phyloP scores from a whole-genome alignment of 768 basidiomycete species.

The Epithele typhae region DNA sequence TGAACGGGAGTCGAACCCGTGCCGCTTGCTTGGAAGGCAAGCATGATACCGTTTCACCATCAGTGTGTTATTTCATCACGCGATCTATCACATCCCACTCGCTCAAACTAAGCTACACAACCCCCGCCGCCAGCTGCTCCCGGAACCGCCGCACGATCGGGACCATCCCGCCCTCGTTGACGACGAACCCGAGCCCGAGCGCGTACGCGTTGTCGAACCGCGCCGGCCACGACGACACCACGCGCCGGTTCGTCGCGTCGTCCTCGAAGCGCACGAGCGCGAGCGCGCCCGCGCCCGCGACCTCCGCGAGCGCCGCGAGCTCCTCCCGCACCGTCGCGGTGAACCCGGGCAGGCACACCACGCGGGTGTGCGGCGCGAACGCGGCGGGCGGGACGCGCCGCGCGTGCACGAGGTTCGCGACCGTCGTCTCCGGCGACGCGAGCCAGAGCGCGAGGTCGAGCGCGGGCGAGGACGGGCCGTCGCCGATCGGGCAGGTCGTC shows the following conservation, averaged over 20 bases:
- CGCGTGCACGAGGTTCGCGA: constrained; percentile 49
- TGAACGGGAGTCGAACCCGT: constrained; percentile 24
- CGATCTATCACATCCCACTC: too few relatives aligned
- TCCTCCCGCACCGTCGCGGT: constrained; percentile 52
- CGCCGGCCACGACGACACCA: constrained; percentile 47
- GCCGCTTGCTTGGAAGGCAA: constrained; percentile 65
- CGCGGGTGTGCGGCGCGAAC: constrained; percentile 43
- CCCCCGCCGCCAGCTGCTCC: constrained; percentile 23
- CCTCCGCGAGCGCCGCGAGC: constrained; percentile 45
- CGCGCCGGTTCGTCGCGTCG: constrained; percentile 37
- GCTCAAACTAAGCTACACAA: constrained; percentile 16
- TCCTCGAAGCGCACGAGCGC: constrained; percentile 44
- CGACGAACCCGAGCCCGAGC: constrained; percentile 38
- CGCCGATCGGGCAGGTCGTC: constrained; percentile 49
- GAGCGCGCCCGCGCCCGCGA: constrained; percentile 46
- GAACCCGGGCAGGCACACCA: constrained; percentile 58
- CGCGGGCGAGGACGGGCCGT: constrained; percentile 37
- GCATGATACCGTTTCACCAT: constrained; percentile 56
- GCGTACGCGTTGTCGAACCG: constrained; percentile 42
- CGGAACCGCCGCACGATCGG: constrained; percentile 38
- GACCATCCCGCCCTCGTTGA: constrained; percentile 44
- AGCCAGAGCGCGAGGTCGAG: constrained; percentile 48
- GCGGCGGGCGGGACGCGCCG: constrained; percentile 39
- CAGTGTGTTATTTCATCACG: too few relatives aligned
- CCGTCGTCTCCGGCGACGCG: constrained; percentile 45